These are phyloP conservation scores for Biscutella laevigata DNA, from an alignment of 441 rosid species.

Conservation along the genomic window DNA sequence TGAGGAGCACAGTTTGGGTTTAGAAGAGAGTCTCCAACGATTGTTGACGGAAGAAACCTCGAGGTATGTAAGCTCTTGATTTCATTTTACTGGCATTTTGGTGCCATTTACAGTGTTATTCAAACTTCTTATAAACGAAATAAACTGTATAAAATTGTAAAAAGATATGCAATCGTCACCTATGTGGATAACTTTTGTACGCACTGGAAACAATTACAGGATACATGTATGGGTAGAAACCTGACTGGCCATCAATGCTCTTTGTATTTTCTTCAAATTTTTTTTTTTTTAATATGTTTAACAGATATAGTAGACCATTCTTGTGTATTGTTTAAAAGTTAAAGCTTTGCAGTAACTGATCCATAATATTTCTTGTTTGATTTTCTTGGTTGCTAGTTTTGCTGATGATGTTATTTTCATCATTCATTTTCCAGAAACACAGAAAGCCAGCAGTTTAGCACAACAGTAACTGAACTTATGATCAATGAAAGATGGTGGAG, in stretches of 20 bases:
- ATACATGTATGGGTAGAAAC: slow-evolving; percentile 6
- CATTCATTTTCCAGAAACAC: slow-evolving; percentile 36
- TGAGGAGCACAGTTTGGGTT: slow-evolving; percentile 45
- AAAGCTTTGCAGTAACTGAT: slow-evolving; percentile 5
- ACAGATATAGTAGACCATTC: not conserved
- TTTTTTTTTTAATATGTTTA: not conserved
- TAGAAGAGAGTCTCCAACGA: slow-evolving; percentile 56
- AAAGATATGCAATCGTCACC: slow-evolving; percentile 4
- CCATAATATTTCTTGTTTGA: not conserved
- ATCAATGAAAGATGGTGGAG: slow-evolving; percentile 79
- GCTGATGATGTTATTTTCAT: slow-evolving; percentile 18
- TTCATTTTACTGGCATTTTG: slow-evolving; percentile 8
- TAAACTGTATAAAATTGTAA: not conserved
- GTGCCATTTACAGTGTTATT: not conserved
- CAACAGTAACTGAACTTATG: slow-evolving; percentile 36
- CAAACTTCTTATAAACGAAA: not conserved
- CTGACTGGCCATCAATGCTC: slow-evolving; percentile 3
- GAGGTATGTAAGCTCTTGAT: slow-evolving; percentile 42
- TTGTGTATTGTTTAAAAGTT: not conserved
- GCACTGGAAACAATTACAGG: slow-evolving; percentile 3
- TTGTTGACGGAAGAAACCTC: slow-evolving; percentile 47
- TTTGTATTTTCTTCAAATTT: not conserved
- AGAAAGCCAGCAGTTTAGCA: slow-evolving; percentile 34
- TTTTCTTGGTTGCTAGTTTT: slow-evolving; percentile 15
- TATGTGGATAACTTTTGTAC: slow-evolving; percentile 4